Evolutionary conservation across 805 yeast species (phyloP), one percentile per base, ranked within the genome.

Genomic region (Candida bentonensis): DNA sequence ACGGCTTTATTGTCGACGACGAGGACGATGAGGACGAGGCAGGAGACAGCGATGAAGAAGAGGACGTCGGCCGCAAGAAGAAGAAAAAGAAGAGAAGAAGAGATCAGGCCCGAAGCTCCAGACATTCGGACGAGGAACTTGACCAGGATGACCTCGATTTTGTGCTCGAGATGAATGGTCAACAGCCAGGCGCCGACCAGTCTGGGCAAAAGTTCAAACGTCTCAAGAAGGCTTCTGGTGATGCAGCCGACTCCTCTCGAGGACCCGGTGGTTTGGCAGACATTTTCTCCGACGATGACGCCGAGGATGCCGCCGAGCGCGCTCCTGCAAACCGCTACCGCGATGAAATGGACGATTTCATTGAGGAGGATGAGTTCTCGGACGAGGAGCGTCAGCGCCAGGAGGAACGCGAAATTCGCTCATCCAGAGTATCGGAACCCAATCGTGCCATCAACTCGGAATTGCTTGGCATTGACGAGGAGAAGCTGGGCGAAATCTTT

Each of bases 71-170:
- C 45, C 22, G 41, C 47, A 48, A 42, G 34, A 36, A 47, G n/a
- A 55, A 56, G 13, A 47, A 51, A 23, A 48, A 45, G 46, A 56
- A 47, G 50, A 53, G 48, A 44, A 51, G 51, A 51, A 49, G 44
- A 36, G 50, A 39, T 27, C 36, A 2, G 21, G 40, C 25, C 42
- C 15, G 42, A 48, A 23, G 39, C 43, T 21, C 42, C 34, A 2
- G 46, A 34, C 2, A 59, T 9, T 52, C 42, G 9, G 48, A 45
- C 11, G 44, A 45, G 7, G 82, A 77, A 43, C 70, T 92, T 43
- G 96, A 92, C 57, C 96, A 89, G 61, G 98, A 92, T 64, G 98
- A 92, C 62, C 72, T 92, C 54, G 97, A 89, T 52, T 72, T 92
- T 40, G 69, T 92, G 46, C 73, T 87, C 74, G 97, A 88, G 63